Conservation (phyloP, 192 early-diverging fungal genomes). For the Radiomyces spectabilis region DNA sequence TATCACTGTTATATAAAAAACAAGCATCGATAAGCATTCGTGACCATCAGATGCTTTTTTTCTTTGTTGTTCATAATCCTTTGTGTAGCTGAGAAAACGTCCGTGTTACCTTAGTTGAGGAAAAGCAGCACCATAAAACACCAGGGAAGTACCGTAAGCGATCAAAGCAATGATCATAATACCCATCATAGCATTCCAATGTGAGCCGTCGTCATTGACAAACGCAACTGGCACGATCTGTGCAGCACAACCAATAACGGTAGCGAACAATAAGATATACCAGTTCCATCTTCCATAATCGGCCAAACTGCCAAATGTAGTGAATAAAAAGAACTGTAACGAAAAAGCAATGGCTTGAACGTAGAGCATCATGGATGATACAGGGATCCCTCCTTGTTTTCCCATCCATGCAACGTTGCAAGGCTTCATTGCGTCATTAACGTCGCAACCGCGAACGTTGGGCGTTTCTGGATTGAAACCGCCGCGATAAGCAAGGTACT, state of each 20-base stretch:
- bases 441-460: constrained; percentile 8
- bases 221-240: constrained; percentile 23
- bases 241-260: constrained; percentile 15
- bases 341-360: constrained; percentile 29
- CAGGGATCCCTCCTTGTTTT: constrained; percentile 1
- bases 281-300: constrained; percentile 24
- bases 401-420: constrained; percentile 19
- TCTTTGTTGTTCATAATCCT: background rate
- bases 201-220: constrained; percentile 16
- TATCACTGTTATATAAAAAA: constrained; percentile 7
- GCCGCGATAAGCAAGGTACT: constrained; percentile 15
- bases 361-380: constrained; percentile 24
- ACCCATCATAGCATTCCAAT: constrained; percentile 28
- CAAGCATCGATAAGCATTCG: background rate
- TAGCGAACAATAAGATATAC: constrained; percentile 18
- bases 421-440: background rate
- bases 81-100: background rate
- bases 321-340: constrained; percentile 24
- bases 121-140: constrained; percentile 30
- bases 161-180: constrained; percentile 18
- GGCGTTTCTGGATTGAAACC: constrained; percentile 13
- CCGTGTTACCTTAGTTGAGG: constrained; percentile 13
- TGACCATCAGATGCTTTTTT: background rate
- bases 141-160: constrained; percentile 24
- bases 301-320: constrained; percentile 27